Evolutionary conservation across 1,139 yeast genomes (phyloP).

Genomic region (Kluyveromyces sp.): DNA sequence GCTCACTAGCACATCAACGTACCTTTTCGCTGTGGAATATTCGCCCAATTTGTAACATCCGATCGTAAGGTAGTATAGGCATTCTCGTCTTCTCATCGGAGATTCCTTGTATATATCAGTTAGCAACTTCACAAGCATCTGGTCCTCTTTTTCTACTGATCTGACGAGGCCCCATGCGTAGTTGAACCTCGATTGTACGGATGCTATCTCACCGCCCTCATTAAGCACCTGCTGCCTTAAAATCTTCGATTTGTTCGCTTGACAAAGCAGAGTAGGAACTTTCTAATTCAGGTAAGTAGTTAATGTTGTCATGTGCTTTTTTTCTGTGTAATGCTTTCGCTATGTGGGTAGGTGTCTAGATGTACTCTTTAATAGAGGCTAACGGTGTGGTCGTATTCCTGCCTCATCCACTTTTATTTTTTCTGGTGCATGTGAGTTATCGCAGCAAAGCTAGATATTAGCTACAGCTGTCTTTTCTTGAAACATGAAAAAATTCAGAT

Average conservation of each 20-base stretch:
- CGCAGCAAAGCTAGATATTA: too few relatives aligned
- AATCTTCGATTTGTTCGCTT: constrained; percentile 63
- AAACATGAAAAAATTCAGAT: too few relatives aligned
- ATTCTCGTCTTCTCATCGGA: constrained; percentile 80
- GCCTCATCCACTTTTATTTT: too few relatives aligned
- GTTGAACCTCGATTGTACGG: constrained; percentile 81
- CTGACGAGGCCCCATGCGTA: constrained; percentile 95
- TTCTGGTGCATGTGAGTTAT: too few relatives aligned
- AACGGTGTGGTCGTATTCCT: background rate
- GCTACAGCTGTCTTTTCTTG: too few relatives aligned
- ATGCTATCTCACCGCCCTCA: constrained; percentile 67
- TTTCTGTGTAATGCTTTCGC: background rate
- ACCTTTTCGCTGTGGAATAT: constrained; percentile 75
- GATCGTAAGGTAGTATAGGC: constrained; percentile 77
- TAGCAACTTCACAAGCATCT: constrained; percentile 62
- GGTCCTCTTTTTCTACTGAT: constrained; percentile 52
- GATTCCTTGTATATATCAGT: constrained; percentile 69
- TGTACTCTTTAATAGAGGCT: background rate
- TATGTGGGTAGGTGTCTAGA: too few relatives aligned
- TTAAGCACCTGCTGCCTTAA: constrained; percentile 69
- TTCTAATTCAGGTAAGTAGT: constrained; percentile 26
- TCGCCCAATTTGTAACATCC: constrained; percentile 89
- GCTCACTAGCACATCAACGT: constrained; percentile 65
- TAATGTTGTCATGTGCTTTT: constrained; percentile 19
- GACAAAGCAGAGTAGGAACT: constrained; percentile 51